phyloP scores from a whole-genome alignment of 192 early-diverging fungal species.

The Thamnidium elegans region DNA sequence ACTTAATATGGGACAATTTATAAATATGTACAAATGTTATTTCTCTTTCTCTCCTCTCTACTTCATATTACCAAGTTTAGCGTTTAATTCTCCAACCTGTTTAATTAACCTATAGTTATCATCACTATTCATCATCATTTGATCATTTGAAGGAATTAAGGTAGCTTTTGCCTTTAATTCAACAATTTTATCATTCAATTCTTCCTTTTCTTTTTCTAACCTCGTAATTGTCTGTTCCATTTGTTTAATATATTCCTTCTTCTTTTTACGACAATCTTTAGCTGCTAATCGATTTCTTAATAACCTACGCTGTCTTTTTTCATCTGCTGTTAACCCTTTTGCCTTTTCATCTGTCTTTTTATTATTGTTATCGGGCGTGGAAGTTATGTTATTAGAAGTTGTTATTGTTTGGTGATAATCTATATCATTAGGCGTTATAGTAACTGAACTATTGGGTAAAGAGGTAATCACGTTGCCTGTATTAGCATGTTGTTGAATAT shows the following conservation, averaged over 20 bases:
- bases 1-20: no score
- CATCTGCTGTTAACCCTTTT: conserved; percentile 52
- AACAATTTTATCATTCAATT: conserved; percentile 62
- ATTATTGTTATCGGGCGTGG: not conserved
- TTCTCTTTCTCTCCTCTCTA: not conserved
- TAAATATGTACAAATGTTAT: no score
- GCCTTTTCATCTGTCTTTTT: not conserved
- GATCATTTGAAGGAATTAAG: not conserved
- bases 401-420: not conserved
- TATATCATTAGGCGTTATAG: not conserved
- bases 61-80: conserved; percentile 52
- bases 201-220: conserved; percentile 62
- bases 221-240: conserved; percentile 62
- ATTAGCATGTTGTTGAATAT: not conserved
- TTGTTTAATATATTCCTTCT: conserved; percentile 70
- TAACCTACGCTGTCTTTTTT: conserved; percentile 69
- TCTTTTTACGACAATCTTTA: conserved; percentile 83
- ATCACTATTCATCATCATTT: conserved; percentile 41
- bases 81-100: conserved; percentile 66
- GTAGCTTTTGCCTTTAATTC: conserved; percentile 54
- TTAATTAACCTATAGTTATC: conserved; percentile 60
- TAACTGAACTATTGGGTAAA: not conserved
- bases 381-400: not conserved
- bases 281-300: conserved; percentile 76
- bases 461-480: not conserved